Percentiles rank a stretch among this genome's conserved stretches.
Evolutionary conservation across 1,139 yeast species (phyloP).

Genomic region (Spathaspora sp.): DNA sequence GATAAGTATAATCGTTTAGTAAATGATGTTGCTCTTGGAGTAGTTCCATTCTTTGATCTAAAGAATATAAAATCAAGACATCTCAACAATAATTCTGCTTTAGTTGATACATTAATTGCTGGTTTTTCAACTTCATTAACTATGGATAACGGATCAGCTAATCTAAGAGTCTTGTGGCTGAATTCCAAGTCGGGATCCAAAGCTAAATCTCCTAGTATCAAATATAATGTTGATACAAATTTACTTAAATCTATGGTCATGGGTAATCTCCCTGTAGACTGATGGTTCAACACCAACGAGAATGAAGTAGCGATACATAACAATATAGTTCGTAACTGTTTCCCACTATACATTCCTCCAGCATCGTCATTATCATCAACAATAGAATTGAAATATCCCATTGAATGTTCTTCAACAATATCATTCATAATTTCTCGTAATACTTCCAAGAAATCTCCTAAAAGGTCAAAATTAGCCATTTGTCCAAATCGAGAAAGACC

Average conservation of each 20-base stretch:
- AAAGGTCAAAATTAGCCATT: constrained; percentile 85
- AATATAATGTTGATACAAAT: constrained; percentile 73
- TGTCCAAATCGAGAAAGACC: constrained; percentile 89
- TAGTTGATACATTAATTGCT: constrained; percentile 82
- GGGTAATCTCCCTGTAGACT: constrained; percentile 53
- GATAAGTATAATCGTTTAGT: constrained; percentile 73
- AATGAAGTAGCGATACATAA: constrained; percentile 89
- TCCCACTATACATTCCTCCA: constrained; percentile 33
- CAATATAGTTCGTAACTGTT: constrained; percentile 65
- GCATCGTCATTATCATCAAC: constrained; percentile 19
- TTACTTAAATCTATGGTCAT: constrained; percentile 65
- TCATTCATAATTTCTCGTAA: constrained; percentile 73
- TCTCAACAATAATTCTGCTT: constrained; percentile 76
- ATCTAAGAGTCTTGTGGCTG: constrained; percentile 74
- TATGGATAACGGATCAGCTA: constrained; percentile 67
- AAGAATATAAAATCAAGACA: constrained; percentile 82
- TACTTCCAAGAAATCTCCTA: constrained; percentile 90
- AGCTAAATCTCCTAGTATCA: constrained; percentile 63
- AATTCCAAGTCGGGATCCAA: constrained; percentile 84
- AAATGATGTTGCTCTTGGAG: constrained; percentile 76
- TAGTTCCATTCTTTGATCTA: constrained; percentile 71
- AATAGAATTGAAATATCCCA: constrained; percentile 20
- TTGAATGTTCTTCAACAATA: constrained; percentile 33
- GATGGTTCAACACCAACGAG: constrained; percentile 73
- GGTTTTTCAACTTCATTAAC: constrained; percentile 48